Conservation (phyloP, 139 green algal genomes). For the Haematococcus lacustris region DNA sequence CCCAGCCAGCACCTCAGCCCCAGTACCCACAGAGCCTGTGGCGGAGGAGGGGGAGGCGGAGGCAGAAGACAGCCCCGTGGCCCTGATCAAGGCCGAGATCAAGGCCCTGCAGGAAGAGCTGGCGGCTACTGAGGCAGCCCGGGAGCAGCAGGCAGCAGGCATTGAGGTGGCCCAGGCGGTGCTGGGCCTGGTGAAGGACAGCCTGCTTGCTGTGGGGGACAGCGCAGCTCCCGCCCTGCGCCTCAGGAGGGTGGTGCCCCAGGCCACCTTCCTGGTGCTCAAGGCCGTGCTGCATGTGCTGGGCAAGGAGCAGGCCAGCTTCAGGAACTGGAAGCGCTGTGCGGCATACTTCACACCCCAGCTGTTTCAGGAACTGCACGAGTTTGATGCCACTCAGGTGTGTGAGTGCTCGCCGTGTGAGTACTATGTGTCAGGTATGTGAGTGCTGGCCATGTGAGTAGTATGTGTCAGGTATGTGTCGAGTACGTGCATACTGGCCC, state of each 20-base stretch:
- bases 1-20: not conserved
- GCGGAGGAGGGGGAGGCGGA: constrained; percentile 11
- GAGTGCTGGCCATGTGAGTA: no score
- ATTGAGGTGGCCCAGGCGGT: constrained; percentile 24
- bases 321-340: constrained; percentile 38
- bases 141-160: constrained; percentile 2
- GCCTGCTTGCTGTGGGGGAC: not conserved
- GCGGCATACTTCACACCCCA: constrained; percentile 18
- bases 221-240: constrained; percentile 14
- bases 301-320: constrained; percentile 23
- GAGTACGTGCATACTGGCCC: no score
- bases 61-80: constrained; percentile 13
- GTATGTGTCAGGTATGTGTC: no score
- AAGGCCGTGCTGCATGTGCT: constrained; percentile 44
- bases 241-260: constrained; percentile 20
- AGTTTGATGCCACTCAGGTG: constrained; percentile 34
- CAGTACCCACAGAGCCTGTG: constrained; percentile 2
- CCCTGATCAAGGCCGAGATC: constrained; percentile 4
- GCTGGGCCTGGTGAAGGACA: constrained; percentile 19
- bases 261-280: constrained; percentile 43
- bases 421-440: not conserved
- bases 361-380: constrained; percentile 34
- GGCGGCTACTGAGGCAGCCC: constrained; percentile 9
- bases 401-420: not conserved
- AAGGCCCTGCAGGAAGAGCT: constrained; percentile 5